A percentile compares a stretch with the other conserved stretches of the same genome.
Conservation (phyloP, 192 early-diverging fungal species). For the Coemansia sp. region DNA sequence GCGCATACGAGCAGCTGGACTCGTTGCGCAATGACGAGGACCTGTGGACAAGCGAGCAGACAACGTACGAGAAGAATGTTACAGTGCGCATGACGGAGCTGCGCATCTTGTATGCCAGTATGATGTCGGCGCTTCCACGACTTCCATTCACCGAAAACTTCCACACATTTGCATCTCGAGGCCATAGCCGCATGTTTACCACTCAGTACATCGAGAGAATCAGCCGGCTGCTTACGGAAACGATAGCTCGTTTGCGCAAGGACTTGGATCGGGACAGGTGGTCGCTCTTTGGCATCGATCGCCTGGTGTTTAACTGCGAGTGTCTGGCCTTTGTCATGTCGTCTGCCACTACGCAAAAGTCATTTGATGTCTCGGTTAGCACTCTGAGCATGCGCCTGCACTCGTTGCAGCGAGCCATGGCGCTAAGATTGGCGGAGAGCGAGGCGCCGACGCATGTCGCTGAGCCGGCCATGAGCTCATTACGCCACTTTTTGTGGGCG, state of each 20-base stretch:
- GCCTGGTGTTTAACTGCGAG: constrained; percentile 25
- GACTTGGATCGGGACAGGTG: not conserved
- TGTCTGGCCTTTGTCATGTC: constrained; percentile 27
- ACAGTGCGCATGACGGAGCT: constrained; percentile 8
- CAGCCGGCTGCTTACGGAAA: not conserved
- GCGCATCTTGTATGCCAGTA: constrained; percentile 19
- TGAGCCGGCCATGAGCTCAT: constrained; percentile 10
- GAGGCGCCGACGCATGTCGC: not conserved
- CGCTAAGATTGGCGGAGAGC: not conserved
- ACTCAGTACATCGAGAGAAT: constrained; percentile 3
- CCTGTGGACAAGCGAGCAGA: constrained; percentile 10
- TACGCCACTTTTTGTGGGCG: constrained; percentile 42
- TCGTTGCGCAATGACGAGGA: not conserved
- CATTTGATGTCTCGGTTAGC: not conserved
- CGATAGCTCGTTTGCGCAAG: not conserved
- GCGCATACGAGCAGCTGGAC: constrained; percentile 1
- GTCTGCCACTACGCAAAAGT: not conserved
- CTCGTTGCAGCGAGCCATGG: constrained; percentile 10
- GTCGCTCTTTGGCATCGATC: constrained; percentile 1
- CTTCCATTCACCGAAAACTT: constrained; percentile 36
- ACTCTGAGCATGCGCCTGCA: constrained; percentile 21
- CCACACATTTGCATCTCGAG: constrained; percentile 34
- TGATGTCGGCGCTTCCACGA: constrained; percentile 33
- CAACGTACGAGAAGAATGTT: constrained; percentile 1
- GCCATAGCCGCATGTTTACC: constrained; percentile 17